A percentile compares a stretch with the other conserved stretches of the same genome.
Conservation (phyloP, 495 filamentous ascomycete species). For the Lasiosphaeria hispida region DNA sequence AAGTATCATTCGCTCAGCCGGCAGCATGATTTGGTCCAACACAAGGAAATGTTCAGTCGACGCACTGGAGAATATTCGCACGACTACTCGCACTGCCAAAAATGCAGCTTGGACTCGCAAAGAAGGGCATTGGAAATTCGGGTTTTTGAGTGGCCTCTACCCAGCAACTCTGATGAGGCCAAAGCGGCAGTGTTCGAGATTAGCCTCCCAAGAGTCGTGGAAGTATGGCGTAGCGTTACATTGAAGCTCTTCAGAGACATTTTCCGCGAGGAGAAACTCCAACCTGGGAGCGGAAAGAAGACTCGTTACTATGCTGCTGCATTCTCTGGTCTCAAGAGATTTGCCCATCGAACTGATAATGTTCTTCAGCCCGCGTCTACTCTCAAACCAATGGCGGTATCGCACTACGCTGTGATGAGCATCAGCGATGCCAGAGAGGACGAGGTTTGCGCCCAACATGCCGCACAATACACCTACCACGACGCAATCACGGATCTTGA, state of each 20-base stretch:
- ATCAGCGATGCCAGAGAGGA: conserved; percentile 24
- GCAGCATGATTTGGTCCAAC: too few relatives aligned
- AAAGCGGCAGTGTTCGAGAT: conserved; percentile 61
- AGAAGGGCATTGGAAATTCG: conserved; percentile 41
- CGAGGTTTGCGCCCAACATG: conserved; percentile 47
- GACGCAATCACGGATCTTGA: conserved; percentile 1
- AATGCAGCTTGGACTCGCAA: conserved; percentile 23
- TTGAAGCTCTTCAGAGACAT: conserved; percentile 42
- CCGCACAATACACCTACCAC: conserved; percentile 38
- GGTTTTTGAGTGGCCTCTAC: conserved; percentile 63
- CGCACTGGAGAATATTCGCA: too few relatives aligned
- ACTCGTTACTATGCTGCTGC: background rate
- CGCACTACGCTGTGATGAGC: conserved; percentile 17
- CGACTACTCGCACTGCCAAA: conserved; percentile 28
- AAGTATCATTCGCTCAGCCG: too few relatives aligned
- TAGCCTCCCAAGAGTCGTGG: conserved; percentile 42
- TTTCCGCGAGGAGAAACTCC: conserved; percentile 26
- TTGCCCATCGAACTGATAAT: background rate
- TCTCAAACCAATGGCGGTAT: conserved; percentile 13
- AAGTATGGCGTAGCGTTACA: conserved; percentile 55
- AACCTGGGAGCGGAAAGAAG: background rate
- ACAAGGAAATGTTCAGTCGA: background rate
- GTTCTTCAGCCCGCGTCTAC: conserved; percentile 6
- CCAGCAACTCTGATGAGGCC: conserved; percentile 28
- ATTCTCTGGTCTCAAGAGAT: background rate